Evolutionary conservation across 1,139 yeast species (phyloP).

Genomic region (Arxiozyma bovina): DNA sequence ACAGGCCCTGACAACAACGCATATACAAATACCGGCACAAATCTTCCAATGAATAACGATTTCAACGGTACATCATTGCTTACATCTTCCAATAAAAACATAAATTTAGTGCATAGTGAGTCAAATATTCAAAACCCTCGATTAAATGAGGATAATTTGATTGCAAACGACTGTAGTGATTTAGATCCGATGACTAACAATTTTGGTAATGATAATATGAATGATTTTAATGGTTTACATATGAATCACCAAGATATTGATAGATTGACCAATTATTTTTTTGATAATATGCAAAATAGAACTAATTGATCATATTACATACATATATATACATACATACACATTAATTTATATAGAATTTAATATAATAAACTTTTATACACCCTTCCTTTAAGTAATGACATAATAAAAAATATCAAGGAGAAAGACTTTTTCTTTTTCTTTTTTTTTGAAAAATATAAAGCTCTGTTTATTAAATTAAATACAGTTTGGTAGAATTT

Average conservation of each 20-base stretch:
- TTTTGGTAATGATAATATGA: neutral
- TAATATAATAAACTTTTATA: too few species aligned
- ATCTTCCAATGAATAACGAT: neutral
- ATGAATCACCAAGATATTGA: conserved; percentile 4
- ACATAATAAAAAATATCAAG: too few species aligned
- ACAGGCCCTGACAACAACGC: neutral
- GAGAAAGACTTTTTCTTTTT: too few species aligned
- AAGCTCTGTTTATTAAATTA: conserved; percentile 3
- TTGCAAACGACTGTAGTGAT: neutral
- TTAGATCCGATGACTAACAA: neutral
- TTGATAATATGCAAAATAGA: neutral
- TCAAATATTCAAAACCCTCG: neutral
- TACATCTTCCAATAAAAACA: neutral
- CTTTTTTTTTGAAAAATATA: too few species aligned
- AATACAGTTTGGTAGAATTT: conserved; percentile 16
- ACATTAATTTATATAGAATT: neutral
- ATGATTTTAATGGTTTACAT: neutral
- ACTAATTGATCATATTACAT: neutral
- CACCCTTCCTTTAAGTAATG: too few species aligned
- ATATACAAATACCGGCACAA: neutral
- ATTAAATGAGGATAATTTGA: neutral
- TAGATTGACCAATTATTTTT: conserved; percentile 2
- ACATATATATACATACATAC: neutral
- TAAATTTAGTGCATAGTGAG: neutral
- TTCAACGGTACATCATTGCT: neutral